A percentile compares a stretch with the other conserved stretches of the same genome.
phyloP scores from a whole-genome alignment of 2,329 filamentous ascomycete genomes.

The Aspergillus fructus region DNA sequence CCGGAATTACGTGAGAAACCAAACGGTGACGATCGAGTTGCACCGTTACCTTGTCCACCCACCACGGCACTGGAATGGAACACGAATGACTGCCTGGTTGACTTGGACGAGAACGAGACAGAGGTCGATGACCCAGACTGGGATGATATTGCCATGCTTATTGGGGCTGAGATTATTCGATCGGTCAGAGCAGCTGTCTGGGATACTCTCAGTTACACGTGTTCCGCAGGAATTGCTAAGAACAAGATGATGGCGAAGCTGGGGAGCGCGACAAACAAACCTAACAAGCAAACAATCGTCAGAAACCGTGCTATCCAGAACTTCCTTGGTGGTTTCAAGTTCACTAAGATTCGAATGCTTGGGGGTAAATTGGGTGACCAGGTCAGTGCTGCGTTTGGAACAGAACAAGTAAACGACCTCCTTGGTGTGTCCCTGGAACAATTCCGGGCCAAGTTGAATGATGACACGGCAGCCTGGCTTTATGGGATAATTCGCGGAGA shows the following conservation, averaged over 20 bases:
- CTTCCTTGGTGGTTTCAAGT: conserved; percentile 83
- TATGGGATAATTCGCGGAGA: conserved; percentile 82
- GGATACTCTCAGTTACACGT: conserved; percentile 77
- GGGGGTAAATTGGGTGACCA: conserved; percentile 93
- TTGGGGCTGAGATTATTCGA: conserved; percentile 86
- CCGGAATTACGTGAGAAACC: conserved; percentile 64
- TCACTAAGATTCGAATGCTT: conserved; percentile 92
- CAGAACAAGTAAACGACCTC: conserved; percentile 75
- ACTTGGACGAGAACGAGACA: conserved; percentile 68
- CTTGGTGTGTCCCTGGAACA: conserved; percentile 71
- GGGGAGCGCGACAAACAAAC: conserved; percentile 87
- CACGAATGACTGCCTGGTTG: conserved; percentile 71
- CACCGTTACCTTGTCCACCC: conserved; percentile 71
- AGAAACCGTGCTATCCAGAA: conserved; percentile 76
- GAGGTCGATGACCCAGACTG: conserved; percentile 87
- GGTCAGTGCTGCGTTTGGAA: conserved; percentile 75
- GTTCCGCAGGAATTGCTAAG: conserved; percentile 80
- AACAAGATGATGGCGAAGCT: conserved; percentile 98
- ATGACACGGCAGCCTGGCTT: conserved; percentile 83
- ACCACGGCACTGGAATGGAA: conserved; percentile 78
- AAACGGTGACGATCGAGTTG: conserved; percentile 50
- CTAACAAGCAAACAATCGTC: conserved; percentile 91
- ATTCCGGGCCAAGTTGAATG: conserved; percentile 73
- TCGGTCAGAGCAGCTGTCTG: conserved; percentile 69
- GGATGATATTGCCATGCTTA: conserved; percentile 86